Evolutionary conservation across 2,329 filamentous ascomycete genomes (phyloP).

Genomic region (Sporothrix variecibatus): DNA sequence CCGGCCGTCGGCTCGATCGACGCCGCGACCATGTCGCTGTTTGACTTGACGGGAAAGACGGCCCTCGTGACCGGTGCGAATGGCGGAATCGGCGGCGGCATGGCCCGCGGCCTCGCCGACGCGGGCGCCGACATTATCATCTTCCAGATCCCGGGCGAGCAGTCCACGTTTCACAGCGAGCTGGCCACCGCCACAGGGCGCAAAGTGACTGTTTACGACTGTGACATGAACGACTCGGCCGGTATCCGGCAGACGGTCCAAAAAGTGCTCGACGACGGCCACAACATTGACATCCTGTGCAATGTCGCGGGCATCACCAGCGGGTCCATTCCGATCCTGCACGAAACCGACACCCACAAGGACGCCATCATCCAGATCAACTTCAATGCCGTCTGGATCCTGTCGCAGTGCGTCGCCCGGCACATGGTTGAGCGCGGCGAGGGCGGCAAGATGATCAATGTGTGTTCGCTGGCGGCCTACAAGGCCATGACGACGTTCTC

Average conservation of each 20-base stretch:
- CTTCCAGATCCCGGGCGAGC: conserved; percentile 1
- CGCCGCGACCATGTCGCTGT: background rate
- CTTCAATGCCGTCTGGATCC: conserved; percentile 28
- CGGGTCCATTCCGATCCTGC: conserved; percentile 28
- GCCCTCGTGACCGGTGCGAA: background rate
- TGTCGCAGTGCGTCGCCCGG: conserved; percentile 28
- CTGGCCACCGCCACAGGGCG: background rate
- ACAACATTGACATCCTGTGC: conserved; percentile 27
- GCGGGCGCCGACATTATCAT: background rate
- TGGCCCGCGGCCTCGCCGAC: background rate
- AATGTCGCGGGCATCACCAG: conserved; percentile 31
- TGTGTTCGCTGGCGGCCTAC: conserved; percentile 29
- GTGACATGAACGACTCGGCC: background rate
- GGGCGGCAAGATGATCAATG: conserved; percentile 32
- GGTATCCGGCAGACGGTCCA: background rate
- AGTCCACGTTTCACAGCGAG: background rate
- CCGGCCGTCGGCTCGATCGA: background rate
- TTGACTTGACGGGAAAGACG: background rate
- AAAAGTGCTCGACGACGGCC: conserved; percentile 2
- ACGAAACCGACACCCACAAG: conserved; percentile 29
- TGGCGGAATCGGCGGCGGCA: background rate
- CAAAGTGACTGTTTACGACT: background rate
- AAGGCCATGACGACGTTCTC: conserved; percentile 30
- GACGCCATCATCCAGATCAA: conserved; percentile 28
- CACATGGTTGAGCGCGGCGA: conserved; percentile 29